Conservation (phyloP, 169 alveolate species). For the Babesia ovata region DNA sequence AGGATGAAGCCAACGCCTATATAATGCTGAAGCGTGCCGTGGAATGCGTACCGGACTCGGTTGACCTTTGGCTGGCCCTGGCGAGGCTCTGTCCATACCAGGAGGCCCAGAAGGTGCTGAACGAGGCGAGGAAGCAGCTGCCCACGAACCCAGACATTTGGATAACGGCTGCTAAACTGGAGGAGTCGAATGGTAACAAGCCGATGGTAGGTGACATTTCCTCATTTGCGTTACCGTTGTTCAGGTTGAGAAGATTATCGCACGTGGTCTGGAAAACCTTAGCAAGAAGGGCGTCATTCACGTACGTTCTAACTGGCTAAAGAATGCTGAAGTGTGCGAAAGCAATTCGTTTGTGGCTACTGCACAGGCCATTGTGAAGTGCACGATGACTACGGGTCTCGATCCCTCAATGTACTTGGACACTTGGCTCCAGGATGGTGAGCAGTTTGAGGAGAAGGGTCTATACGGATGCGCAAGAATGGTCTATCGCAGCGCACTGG, state of each 20-base stretch:
- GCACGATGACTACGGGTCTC: slow-evolving; percentile 78
- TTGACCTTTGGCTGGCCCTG: slow-evolving; percentile 97
- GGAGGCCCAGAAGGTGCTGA: slow-evolving; percentile 95
- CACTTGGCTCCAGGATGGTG: slow-evolving; percentile 83
- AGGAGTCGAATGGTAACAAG: slow-evolving; percentile 90
- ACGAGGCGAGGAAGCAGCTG: slow-evolving; percentile 95
- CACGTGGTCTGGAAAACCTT: slow-evolving; percentile 85
- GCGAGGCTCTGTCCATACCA: slow-evolving; percentile 95
- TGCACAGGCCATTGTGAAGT: slow-evolving; percentile 87
- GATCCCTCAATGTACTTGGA: slow-evolving; percentile 75
- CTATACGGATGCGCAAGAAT: slow-evolving; percentile 88
- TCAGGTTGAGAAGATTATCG: slow-evolving; percentile 80
- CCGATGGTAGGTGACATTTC: slow-evolving; percentile 48
- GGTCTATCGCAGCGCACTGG: slow-evolving; percentile 83
- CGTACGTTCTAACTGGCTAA: slow-evolving; percentile 88
- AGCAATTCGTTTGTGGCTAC: slow-evolving; percentile 82
- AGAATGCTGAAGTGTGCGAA: slow-evolving; percentile 91
- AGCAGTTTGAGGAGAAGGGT: slow-evolving; percentile 77
- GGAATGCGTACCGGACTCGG: slow-evolving; percentile 97
- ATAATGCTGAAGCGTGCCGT: slow-evolving; percentile 94
- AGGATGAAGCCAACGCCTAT: slow-evolving; percentile 92
- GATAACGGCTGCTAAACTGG: slow-evolving; percentile 97
- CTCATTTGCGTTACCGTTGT: not conserved
- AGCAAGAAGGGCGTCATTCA: slow-evolving; percentile 82
- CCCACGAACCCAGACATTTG: slow-evolving; percentile 95